These are phyloP conservation scores for Fraxinus anomala DNA, from an alignment of 257 asterid genomes.

Conservation along the genomic window DNA sequence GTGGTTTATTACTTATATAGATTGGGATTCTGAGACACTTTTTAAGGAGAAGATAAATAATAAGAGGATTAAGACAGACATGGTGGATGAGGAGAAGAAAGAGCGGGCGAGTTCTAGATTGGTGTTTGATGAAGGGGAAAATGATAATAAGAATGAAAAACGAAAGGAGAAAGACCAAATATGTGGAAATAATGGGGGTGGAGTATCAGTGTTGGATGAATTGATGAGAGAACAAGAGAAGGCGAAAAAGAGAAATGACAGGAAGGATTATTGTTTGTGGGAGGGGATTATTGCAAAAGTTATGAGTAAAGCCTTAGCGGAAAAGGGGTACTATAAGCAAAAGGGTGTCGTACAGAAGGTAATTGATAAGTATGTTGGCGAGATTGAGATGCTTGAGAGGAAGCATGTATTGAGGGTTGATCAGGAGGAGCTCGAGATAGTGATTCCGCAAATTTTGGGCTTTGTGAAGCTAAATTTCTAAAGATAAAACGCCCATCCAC, in stretches of 20 bases:
- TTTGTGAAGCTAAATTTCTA: slow-evolving; percentile 43
- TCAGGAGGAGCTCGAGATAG: slow-evolving; percentile 93
- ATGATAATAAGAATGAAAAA: slow-evolving; percentile 42
- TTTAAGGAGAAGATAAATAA: slow-evolving; percentile 90
- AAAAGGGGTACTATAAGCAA: slow-evolving; percentile 84
- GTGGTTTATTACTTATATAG: slow-evolving; percentile 89
- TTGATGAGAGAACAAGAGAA: slow-evolving; percentile 84
- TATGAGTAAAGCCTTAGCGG: slow-evolving; percentile 78
- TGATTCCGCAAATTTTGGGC: slow-evolving; percentile 90
- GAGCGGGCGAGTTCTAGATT: slow-evolving; percentile 58
- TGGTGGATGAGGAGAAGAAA: slow-evolving; percentile 87
- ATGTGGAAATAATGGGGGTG: slow-evolving; percentile 32
- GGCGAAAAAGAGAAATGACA: slow-evolving; percentile 69
- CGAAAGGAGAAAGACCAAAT: slow-evolving; percentile 35
- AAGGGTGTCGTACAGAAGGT: slow-evolving; percentile 77
- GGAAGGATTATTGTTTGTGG: slow-evolving; percentile 89
- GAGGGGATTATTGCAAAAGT: slow-evolving; percentile 83
- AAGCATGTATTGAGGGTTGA: slow-evolving; percentile 84
- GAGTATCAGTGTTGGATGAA: slow-evolving; percentile 63
- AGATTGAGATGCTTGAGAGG: slow-evolving; percentile 88
- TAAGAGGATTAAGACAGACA: slow-evolving; percentile 71
- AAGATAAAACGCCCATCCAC: slow-evolving; percentile 19
- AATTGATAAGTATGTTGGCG: slow-evolving; percentile 79
- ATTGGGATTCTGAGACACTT: slow-evolving; percentile 81
- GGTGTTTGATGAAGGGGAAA: slow-evolving; percentile 59